A percentile compares a stretch with the other conserved stretches of the same genome.
These are phyloP conservation scores for Solanum medicagineum DNA, from an alignment of 257 asterid genomes.

Conservation along the genomic window DNA sequence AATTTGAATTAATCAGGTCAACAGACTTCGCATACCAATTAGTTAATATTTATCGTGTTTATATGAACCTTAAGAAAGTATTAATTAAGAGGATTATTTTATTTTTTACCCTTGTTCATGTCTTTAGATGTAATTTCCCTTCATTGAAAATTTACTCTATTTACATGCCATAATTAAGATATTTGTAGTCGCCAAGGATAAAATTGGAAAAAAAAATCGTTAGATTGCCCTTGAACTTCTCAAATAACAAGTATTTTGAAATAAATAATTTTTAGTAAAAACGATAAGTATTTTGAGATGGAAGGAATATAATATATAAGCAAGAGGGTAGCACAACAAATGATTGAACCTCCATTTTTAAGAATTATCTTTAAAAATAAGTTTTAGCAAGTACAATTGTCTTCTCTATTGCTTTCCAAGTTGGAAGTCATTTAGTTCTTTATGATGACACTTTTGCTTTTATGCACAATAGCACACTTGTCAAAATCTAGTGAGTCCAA, in stretches of 20 bases:
- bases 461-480: background rate
- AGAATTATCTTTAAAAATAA: no score
- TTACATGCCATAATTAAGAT: background rate
- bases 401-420: conserved; percentile 12
- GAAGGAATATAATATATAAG: background rate
- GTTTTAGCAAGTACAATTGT: background rate
- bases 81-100: background rate
- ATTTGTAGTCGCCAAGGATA: background rate
- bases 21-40: background rate
- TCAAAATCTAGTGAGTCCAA: background rate
- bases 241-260: background rate
- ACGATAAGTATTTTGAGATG: background rate
- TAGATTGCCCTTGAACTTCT: background rate
- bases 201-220: background rate
- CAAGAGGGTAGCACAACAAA: background rate
- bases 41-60: background rate
- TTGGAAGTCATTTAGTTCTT: conserved; percentile 11
- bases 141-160: background rate
- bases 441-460: background rate
- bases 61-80: background rate
- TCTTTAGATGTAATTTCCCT: background rate
- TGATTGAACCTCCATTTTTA: background rate
- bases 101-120: background rate
- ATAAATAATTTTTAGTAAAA: background rate
- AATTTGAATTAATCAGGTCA: background rate